A percentile compares a stretch with the other conserved stretches of the same genome.
These are phyloP conservation scores for Lagenaria siceraria DNA, from an alignment of 306 rosid genomes.

Conservation along the genomic window DNA sequence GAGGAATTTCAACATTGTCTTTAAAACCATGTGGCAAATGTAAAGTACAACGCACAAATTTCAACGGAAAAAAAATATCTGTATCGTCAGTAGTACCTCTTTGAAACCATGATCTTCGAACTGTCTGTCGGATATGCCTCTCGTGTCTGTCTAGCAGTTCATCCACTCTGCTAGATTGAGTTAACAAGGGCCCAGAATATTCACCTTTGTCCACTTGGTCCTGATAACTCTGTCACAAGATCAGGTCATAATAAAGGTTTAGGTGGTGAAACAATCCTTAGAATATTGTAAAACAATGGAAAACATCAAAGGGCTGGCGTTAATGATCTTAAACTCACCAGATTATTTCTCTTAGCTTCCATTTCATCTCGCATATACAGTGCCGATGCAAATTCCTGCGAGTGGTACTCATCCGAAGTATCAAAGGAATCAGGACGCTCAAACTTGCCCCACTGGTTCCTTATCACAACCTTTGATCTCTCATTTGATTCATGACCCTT, in stretches of 20 bases:
- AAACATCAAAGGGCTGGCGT: conserved; percentile 5
- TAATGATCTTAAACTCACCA: conserved; percentile 40
- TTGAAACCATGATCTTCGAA: conserved; percentile 83
- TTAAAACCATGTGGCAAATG: background rate
- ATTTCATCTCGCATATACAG: conserved; percentile 61
- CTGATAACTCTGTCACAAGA: conserved; percentile 46
- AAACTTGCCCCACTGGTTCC: conserved; percentile 84
- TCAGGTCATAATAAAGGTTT: conserved; percentile 2
- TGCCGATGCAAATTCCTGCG: conserved; percentile 66
- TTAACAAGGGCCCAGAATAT: conserved; percentile 83
- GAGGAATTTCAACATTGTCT: background rate
- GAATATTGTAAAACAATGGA: background rate
- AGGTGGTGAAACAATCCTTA: background rate
- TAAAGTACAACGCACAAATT: background rate
- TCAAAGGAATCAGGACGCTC: conserved; percentile 88
- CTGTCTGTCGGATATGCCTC: conserved; percentile 64
- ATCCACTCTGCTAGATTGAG: conserved; percentile 76
- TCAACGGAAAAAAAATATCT: background rate
- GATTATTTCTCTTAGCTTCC: conserved; percentile 54
- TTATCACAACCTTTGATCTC: conserved; percentile 51
- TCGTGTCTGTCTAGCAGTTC: conserved; percentile 89
- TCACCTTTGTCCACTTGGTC: conserved; percentile 81
- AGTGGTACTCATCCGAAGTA: conserved; percentile 83
- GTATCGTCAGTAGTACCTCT: conserved; percentile 35
- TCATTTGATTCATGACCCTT: conserved; percentile 50